Percentiles rank a stretch among this genome's conserved stretches.
Evolutionary conservation across 331 rosid species (phyloP).

Genomic region (Rhamnella rubrinervis): DNA sequence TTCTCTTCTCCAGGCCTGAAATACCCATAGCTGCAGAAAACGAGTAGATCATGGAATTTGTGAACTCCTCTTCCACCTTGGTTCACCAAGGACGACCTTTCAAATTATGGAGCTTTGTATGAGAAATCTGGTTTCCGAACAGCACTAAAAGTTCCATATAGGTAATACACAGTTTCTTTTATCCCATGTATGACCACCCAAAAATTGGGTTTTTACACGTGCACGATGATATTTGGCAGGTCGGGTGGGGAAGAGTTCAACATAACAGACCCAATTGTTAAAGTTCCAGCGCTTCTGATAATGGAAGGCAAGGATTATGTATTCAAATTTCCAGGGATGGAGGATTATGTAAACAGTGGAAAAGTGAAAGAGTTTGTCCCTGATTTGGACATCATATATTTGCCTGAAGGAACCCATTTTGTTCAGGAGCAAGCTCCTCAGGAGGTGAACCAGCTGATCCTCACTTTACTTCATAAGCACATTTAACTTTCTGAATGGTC

Average conservation of each 20-base stretch:
- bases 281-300: conserved; percentile 55
- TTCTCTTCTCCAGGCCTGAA: conserved; percentile 72
- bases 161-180: conserved; percentile 33
- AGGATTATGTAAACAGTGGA: conserved; percentile 54
- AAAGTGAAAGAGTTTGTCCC: conserved; percentile 57
- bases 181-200: too few species aligned
- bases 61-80: conserved; percentile 78
- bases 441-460: conserved; percentile 58
- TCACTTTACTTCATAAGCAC: conserved; percentile 50
- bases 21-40: conserved; percentile 62
- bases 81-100: conserved; percentile 79
- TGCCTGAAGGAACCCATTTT: conserved; percentile 87
- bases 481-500: conserved; percentile 24
- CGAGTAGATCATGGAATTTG: conserved; percentile 89
- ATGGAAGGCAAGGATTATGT: conserved; percentile 72
- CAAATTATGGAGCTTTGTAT: conserved; percentile 59
- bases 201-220: not conserved
- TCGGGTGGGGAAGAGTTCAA: conserved; percentile 35
- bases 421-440: conserved; percentile 77
- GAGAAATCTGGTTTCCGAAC: conserved; percentile 79
- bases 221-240: conserved; percentile 31
- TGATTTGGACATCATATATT: conserved; percentile 48
- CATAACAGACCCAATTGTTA: conserved; percentile 41
- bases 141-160: conserved; percentile 73
- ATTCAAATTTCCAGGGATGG: conserved; percentile 64